These are phyloP conservation scores for Lentinula novae-zelandiae DNA, from an alignment of 1,284 basidiomycete genomes.

Conservation along the genomic window DNA sequence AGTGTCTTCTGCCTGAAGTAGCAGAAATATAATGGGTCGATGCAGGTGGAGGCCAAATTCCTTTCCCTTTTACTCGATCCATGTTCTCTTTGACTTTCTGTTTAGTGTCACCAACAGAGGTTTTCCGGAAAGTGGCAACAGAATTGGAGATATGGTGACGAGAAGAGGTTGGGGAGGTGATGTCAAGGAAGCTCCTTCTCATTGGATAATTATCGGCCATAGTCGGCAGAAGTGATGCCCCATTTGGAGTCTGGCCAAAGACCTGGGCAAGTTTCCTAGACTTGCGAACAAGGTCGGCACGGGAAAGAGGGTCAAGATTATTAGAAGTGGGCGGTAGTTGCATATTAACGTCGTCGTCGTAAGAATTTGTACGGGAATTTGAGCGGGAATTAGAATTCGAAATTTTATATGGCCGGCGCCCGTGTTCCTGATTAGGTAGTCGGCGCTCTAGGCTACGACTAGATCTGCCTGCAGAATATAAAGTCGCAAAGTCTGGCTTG, in stretches of 20 bases:
- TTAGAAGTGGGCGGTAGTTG: conserved; percentile 58
- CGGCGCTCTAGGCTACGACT: conserved; percentile 14
- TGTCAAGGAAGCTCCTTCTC: conserved; percentile 22
- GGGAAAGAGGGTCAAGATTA: conserved; percentile 59
- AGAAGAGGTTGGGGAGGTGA: conserved; percentile 16
- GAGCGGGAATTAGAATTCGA: conserved; percentile 12
- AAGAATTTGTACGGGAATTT: conserved; percentile 6
- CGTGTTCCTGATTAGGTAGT: conserved; percentile 19
- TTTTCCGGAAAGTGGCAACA: conserved; percentile 20
- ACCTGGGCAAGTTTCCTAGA: conserved; percentile 76
- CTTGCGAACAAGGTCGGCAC: conserved; percentile 67
- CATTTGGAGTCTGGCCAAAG: conserved; percentile 62
- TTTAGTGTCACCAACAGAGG: background rate
- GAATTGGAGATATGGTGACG: conserved; percentile 37
- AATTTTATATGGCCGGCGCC: conserved; percentile 19
- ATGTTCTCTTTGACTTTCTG: background rate
- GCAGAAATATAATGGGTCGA: conserved; percentile 28
- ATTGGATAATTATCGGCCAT: background rate
- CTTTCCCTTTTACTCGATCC: background rate
- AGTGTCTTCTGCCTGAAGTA: conserved; percentile 42
- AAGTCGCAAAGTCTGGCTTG: conserved; percentile 27
- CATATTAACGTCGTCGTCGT: conserved; percentile 14
- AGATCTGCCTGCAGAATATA: background rate
- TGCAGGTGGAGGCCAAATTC: conserved; percentile 32
- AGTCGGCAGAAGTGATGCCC: conserved; percentile 29